Evolutionary conservation across 768 basidiomycete species (phyloP).

Genomic region (Pisolithus tinctorius): DNA sequence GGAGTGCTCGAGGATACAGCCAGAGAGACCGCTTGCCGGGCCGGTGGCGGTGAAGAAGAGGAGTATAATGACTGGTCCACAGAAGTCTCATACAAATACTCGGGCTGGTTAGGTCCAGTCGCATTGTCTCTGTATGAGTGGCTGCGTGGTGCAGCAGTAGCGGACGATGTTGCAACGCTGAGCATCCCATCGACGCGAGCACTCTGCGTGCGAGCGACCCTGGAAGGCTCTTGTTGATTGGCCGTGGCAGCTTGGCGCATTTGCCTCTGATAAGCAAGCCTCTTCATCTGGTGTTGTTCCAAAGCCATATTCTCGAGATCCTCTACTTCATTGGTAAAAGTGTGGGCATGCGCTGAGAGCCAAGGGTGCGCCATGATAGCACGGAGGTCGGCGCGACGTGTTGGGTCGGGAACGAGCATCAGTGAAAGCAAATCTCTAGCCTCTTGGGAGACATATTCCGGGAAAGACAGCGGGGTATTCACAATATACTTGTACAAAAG

Average conservation of each 20-base stretch:
- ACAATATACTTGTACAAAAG: slow-evolving; percentile 98
- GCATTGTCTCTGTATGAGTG: slow-evolving; percentile 46
- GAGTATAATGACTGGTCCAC: slow-evolving; percentile 47
- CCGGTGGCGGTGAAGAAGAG: slow-evolving; percentile 27
- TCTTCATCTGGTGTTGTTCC: slow-evolving; percentile 80
- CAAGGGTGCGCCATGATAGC: slow-evolving; percentile 86
- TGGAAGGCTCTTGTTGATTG: slow-evolving; percentile 22
- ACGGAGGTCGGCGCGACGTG: slow-evolving; percentile 65
- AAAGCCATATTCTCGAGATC: slow-evolving; percentile 77
- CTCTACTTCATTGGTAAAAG: slow-evolving; percentile 64
- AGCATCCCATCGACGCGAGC: slow-evolving; percentile 45
- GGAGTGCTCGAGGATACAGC: slow-evolving; percentile 40
- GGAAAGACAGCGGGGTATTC: slow-evolving; percentile 93
- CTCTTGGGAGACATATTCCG: slow-evolving; percentile 84
- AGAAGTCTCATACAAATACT: slow-evolving; percentile 71
- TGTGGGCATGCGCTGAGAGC: slow-evolving; percentile 46
- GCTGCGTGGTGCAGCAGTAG: slow-evolving; percentile 34
- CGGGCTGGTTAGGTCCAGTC: slow-evolving; percentile 40
- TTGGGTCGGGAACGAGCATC: slow-evolving; percentile 95
- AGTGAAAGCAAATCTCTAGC: slow-evolving; percentile 78
- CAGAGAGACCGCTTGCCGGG: slow-evolving; percentile 35
- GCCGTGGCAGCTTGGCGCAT: slow-evolving; percentile 50
- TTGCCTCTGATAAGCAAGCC: slow-evolving; percentile 73
- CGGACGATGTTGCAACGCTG: slow-evolving; percentile 24
- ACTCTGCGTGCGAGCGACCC: slow-evolving; percentile 44